These are phyloP conservation scores for Alternaria consortialis DNA, from an alignment of 2,329 filamentous ascomycete species.

Conservation along the genomic window DNA sequence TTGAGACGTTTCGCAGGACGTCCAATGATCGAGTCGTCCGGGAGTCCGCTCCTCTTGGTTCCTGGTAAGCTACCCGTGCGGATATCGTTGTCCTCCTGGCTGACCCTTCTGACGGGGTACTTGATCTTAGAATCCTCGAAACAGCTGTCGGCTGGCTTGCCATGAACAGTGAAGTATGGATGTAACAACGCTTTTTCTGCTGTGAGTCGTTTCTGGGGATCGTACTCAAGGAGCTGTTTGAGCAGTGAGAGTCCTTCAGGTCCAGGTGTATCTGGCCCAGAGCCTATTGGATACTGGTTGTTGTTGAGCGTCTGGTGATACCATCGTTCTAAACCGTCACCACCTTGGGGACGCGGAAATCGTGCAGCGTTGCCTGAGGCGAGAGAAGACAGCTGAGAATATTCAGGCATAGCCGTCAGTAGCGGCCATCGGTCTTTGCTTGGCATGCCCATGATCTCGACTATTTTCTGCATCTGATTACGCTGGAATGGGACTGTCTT, in stretches of 20 bases:
- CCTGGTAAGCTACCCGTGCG: conserved; percentile 87
- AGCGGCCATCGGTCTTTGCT: conserved; percentile 90
- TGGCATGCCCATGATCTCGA: conserved; percentile 92
- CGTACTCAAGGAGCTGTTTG: conserved; percentile 86
- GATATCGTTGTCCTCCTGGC: conserved; percentile 95
- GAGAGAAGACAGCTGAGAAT: conserved; percentile 70
- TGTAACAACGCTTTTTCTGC: conserved; percentile 90
- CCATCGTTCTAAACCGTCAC: conserved; percentile 72
- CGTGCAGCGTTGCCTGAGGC: conserved; percentile 55
- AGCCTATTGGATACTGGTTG: conserved; percentile 55
- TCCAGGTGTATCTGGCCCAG: conserved; percentile 51
- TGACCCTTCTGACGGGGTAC: conserved; percentile 90
- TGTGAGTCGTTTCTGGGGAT: conserved; percentile 86
- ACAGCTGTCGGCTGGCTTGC: conserved; percentile 78
- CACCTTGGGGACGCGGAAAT: conserved; percentile 59
- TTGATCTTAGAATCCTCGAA: conserved; percentile 89
- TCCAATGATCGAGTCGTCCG: conserved; percentile 77
- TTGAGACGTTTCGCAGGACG: conserved; percentile 65
- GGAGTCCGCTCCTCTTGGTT: conserved; percentile 86
- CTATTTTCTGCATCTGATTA: conserved; percentile 99
- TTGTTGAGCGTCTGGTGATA: conserved; percentile 60
- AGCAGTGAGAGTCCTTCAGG: conserved; percentile 84
- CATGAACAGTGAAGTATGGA: conserved; percentile 76
- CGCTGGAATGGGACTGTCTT: conserved; percentile 97
- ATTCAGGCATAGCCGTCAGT: conserved; percentile 86